Evolutionary conservation across 2,329 filamentous ascomycete species (phyloP), one percentile per base, ranked within the genome.

Genomic region (Ceratocystiopsis brevicomis): DNA sequence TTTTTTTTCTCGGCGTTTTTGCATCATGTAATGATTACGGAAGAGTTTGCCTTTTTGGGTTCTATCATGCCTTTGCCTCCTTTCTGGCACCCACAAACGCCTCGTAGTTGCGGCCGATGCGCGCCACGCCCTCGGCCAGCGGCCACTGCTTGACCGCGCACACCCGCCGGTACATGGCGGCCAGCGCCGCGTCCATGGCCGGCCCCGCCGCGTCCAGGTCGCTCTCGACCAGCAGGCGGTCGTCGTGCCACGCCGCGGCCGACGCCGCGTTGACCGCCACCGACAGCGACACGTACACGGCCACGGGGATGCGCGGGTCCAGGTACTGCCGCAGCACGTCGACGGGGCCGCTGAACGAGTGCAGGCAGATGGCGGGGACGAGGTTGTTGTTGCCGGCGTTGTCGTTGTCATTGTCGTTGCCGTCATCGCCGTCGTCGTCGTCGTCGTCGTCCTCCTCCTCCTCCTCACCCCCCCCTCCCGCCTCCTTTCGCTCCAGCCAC

Each of bases 201-300:
- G 76, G 66, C 0, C 90, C 90, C 0, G 88, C 90, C 17, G 64
- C 71, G 58, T 96, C 84, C 46, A 95, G 57, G 59, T 98, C 90
- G 56, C 86, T 96, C 60, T 98, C 90, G 3, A 93, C 69, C 17
- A 98, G 67, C 13, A 98, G 64, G 43, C 77, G 70, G 51, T 88
- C 73, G 50, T 85, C 80, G 38, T 48, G 56, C 54, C 59, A 63
- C 54, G 53, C 57, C 49, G 61, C 66, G 55, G 53, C 65, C 52
- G 71, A 64, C 32, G 69, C 68, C 52, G 87, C 71, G 55, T 96
- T 98, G 53, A 98, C 81, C 6, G 76, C 77, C 0, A 69, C 69
- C 2, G 86, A 95, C 56, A 96, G 92, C 1, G 86, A 94, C 53
- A 93, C 87, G 59, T 78, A 98, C 17, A 96, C 69, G 15, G 75